phyloP scores from a whole-genome alignment of 2,329 filamentous ascomycete genomes.

The Arthroderma uncinatum region DNA sequence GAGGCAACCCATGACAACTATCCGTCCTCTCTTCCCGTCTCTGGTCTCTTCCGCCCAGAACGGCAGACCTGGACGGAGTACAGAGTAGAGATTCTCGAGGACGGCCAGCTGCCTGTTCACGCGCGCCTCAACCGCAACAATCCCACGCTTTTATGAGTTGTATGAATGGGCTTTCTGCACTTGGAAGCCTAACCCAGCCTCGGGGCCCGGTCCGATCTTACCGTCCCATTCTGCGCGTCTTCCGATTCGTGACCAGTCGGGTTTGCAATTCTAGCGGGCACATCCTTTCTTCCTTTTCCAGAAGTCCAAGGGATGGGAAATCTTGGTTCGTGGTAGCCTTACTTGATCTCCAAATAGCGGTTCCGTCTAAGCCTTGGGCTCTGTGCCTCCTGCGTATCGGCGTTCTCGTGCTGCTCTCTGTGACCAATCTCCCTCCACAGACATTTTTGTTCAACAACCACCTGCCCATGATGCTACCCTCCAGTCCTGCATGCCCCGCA shows the following conservation, averaged over 20 bases:
- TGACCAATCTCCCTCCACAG: constrained; percentile 2
- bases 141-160: background rate
- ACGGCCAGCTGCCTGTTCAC: background rate
- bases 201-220: constrained; percentile 4
- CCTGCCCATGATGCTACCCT: constrained; percentile 1
- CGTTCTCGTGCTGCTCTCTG: background rate
- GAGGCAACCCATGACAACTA: background rate
- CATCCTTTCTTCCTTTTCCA: background rate
- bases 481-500: constrained; percentile 3
- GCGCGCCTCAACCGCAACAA: background rate
- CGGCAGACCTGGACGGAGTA: background rate
- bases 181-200: background rate
- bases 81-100: too few relatives aligned
- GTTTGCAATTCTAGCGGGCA: constrained; percentile 4
- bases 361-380: background rate
- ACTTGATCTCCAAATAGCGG: constrained; percentile 2
- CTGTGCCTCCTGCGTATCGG: background rate
- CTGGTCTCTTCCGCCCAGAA: background rate
- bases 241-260: background rate
- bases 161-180: background rate
- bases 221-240: background rate
- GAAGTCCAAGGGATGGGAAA: background rate
- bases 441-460: background rate
- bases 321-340: constrained; percentile 3
- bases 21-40: background rate